Percentiles rank a stretch among this genome's conserved stretches.
These are phyloP conservation scores for Globisporangium sylvaticum DNA, from an alignment of 352 stramenopile genomes.

Conservation along the genomic window DNA sequence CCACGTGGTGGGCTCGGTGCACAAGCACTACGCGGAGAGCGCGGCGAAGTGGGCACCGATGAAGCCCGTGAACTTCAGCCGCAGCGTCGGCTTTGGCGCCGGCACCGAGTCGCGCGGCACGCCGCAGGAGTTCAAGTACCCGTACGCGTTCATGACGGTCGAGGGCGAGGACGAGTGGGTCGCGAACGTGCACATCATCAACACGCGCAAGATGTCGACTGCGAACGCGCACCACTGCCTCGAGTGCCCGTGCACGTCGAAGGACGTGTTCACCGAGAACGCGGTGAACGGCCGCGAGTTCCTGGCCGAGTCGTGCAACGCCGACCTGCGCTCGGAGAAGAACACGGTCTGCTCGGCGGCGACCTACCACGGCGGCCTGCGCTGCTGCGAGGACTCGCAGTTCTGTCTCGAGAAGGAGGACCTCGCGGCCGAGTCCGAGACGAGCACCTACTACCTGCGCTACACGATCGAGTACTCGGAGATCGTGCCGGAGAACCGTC, in stretches of 20 bases:
- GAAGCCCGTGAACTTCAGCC: slow-evolving; percentile 68
- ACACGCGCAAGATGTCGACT: slow-evolving; percentile 55
- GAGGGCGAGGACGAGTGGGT: slow-evolving; percentile 76
- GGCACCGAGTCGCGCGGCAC: slow-evolving; percentile 77
- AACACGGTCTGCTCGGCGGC: slow-evolving; percentile 61
- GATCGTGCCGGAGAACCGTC: slow-evolving; percentile 47
- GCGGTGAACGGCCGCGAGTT: slow-evolving; percentile 57
- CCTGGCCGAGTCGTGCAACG: slow-evolving; percentile 42
- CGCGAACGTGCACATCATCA: slow-evolving; percentile 81
- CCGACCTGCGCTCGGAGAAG: slow-evolving; percentile 57
- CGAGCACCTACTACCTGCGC: slow-evolving; percentile 59
- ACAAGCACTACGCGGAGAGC: slow-evolving; percentile 54
- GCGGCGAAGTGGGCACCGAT: slow-evolving; percentile 57
- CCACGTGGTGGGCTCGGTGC: slow-evolving; percentile 72
- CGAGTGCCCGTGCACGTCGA: slow-evolving; percentile 73
- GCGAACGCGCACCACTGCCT: slow-evolving; percentile 55
- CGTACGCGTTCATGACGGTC: slow-evolving; percentile 79
- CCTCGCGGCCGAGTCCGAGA: slow-evolving; percentile 26
- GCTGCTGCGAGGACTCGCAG: slow-evolving; percentile 71
- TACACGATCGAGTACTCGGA: slow-evolving; percentile 76
- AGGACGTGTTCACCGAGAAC: slow-evolving; percentile 47
- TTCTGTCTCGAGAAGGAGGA: slow-evolving; percentile 64
- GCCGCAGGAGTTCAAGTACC: slow-evolving; percentile 73
- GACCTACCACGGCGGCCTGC: slow-evolving; percentile 67
- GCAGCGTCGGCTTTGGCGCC: slow-evolving; percentile 72